phyloP scores from a whole-genome alignment of 2,329 filamentous ascomycete genomes.

The Rugonectria rugulosa region DNA sequence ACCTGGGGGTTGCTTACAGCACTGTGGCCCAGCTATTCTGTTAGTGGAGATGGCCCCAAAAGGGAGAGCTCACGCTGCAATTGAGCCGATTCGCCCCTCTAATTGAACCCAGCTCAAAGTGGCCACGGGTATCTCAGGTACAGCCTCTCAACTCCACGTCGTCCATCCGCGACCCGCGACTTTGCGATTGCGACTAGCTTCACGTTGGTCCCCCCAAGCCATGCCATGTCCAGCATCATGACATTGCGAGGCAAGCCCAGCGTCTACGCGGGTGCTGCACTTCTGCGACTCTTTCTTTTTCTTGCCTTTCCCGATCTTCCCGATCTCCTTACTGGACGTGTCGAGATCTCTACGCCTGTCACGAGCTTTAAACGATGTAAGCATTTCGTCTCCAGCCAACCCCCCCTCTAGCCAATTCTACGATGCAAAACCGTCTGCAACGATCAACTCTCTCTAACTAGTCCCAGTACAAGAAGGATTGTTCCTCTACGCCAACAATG shows the following conservation, averaged over 20 bases:
- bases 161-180: constrained; percentile 36
- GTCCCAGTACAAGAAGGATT: constrained; percentile 81
- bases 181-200: constrained; percentile 24
- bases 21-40: constrained; percentile 14
- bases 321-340: constrained; percentile 84
- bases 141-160: constrained; percentile 26
- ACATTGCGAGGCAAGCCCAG: constrained; percentile 52
- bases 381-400: constrained; percentile 41
- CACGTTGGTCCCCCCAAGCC: constrained; percentile 33
- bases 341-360: constrained; percentile 95
- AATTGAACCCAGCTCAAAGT: constrained; percentile 40
- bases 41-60: constrained; percentile 27
- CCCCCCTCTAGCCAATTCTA: neutral
- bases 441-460: constrained; percentile 11
- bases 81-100: constrained; percentile 1
- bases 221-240: constrained; percentile 49
- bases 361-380: constrained; percentile 97
- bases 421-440: neutral
- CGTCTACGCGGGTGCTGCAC: constrained; percentile 78
- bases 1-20: constrained; percentile 22
- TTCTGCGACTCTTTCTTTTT: constrained; percentile 82
- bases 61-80: constrained; percentile 18
- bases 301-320: constrained; percentile 83
- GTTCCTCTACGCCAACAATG: constrained; percentile 94
- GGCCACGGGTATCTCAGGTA: constrained; percentile 32